Evolutionary conservation across 1,284 basidiomycete species (phyloP).

Genomic region (Porogramme epimiltina): DNA sequence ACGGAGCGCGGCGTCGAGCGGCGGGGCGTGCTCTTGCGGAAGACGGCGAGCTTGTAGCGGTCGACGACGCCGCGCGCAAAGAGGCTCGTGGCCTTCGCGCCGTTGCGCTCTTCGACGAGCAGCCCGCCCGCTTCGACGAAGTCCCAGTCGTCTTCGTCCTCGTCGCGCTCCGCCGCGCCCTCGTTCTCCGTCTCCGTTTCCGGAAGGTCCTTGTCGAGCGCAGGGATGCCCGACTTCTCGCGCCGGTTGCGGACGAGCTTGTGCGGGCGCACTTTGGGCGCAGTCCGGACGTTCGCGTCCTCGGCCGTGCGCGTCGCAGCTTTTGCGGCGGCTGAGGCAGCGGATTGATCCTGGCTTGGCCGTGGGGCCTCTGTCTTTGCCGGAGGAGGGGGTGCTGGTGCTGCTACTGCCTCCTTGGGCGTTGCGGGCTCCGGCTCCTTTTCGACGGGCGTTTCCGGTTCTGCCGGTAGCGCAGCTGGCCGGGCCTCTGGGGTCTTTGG

Average conservation of each 20-base stretch:
- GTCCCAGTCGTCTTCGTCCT: conserved; percentile 85
- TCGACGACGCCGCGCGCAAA: conserved; percentile 86
- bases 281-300: conserved; percentile 23
- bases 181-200: conserved; percentile 59
- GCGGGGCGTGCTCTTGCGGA: conserved; percentile 74
- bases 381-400: not conserved
- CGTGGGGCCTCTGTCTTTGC: conserved; percentile 1
- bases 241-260: conserved; percentile 45
- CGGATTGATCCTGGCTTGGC: conserved; percentile 15
- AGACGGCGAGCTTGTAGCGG: conserved; percentile 77
- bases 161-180: conserved; percentile 55
- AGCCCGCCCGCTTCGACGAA: conserved; percentile 66
- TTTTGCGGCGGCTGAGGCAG: conserved; percentile 8
- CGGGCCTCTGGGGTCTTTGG: conserved; percentile 77
- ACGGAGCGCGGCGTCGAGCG: conserved; percentile 43
- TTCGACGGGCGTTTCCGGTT: conserved; percentile 19
- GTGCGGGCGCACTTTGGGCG: conserved; percentile 32
- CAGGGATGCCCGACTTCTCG: conserved; percentile 79
- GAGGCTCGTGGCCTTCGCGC: conserved; percentile 70
- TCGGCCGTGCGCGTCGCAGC: conserved; percentile 20
- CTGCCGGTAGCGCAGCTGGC: conserved; percentile 43
- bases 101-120: conserved; percentile 79
- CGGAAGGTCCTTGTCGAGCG: conserved; percentile 68
- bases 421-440: conserved; percentile 17
- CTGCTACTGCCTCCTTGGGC: conserved; percentile 8